A percentile compares a stretch with the other conserved stretches of the same genome.
phyloP scores from a whole-genome alignment of 1,284 basidiomycete species.

The Porphyrellus sp. region DNA sequence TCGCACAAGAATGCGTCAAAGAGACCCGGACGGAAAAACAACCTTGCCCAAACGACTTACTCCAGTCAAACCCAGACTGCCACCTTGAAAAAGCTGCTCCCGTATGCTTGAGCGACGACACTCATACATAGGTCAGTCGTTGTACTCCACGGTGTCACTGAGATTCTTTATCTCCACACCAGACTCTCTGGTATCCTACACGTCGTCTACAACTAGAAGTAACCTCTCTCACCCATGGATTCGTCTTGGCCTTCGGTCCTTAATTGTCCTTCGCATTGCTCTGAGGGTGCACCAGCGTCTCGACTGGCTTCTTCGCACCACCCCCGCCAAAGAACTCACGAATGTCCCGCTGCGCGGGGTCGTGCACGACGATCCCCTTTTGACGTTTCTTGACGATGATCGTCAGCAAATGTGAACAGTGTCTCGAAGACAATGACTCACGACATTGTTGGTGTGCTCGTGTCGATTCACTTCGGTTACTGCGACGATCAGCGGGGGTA shows the following conservation, averaged over 20 bases:
- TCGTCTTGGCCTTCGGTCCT: slow-evolving; percentile 6
- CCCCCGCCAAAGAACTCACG: slow-evolving; percentile 73
- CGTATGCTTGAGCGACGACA: slow-evolving; percentile 50
- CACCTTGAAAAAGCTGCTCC: slow-evolving; percentile 63
- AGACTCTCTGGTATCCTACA: slow-evolving; percentile 11
- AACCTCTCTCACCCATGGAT: background rate
- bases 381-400: slow-evolving; percentile 58
- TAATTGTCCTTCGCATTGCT: slow-evolving; percentile 31
- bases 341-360: slow-evolving; percentile 74
- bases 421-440: slow-evolving; percentile 35
- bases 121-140: slow-evolving; percentile 14
- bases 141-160: background rate
- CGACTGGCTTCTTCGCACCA: slow-evolving; percentile 27
- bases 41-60: slow-evolving; percentile 61
- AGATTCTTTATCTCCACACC: background rate
- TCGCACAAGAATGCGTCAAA: slow-evolving; percentile 71
- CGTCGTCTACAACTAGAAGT: slow-evolving; percentile 13
- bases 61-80: slow-evolving; percentile 60
- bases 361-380: slow-evolving; percentile 74
- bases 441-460: slow-evolving; percentile 55
- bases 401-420: background rate
- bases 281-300: slow-evolving; percentile 21
- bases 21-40: slow-evolving; percentile 61
- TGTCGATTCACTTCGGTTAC: slow-evolving; percentile 55
- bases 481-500: slow-evolving; percentile 40